Percentiles rank a stretch among this genome's conserved stretches.
These are phyloP conservation scores for Anthracocystis setariae DNA, from an alignment of 1,284 basidiomycete genomes.

Conservation along the genomic window DNA sequence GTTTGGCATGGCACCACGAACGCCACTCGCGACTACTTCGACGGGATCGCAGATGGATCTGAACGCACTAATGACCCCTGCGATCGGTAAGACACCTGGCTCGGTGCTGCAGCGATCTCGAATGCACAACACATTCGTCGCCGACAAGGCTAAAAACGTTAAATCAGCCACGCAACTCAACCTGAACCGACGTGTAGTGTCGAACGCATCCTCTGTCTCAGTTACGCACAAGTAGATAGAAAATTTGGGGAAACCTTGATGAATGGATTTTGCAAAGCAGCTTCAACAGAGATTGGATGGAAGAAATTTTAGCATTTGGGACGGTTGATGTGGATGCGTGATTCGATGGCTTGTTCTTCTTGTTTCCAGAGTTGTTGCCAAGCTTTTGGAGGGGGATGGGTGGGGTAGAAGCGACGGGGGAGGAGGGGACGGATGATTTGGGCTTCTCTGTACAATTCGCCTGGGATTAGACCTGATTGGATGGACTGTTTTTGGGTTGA, in stretches of 20 bases:
- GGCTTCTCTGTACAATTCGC: constrained; percentile 35
- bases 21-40: constrained; percentile 12
- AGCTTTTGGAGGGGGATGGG: background rate
- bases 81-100: constrained; percentile 37
- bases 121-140: constrained; percentile 41
- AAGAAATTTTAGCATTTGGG: constrained; percentile 27
- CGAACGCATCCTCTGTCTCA: constrained; percentile 13
- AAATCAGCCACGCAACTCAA: constrained; percentile 19
- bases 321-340: constrained; percentile 17
- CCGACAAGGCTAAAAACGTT: constrained; percentile 30
- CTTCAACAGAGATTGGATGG: too few species aligned
- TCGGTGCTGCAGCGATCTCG: constrained; percentile 41
- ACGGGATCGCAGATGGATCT: constrained; percentile 24
- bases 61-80: constrained; percentile 40
- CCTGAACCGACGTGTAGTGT: constrained; percentile 19
- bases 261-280: background rate
- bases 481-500: constrained; percentile 1
- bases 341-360: constrained; percentile 29
- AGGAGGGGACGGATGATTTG: constrained; percentile 31
- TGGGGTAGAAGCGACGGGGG: constrained; percentile 10
- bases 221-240: constrained; percentile 8
- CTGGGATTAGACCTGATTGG: constrained; percentile 20
- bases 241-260: background rate
- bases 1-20: constrained; percentile 21
- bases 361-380: constrained; percentile 24